A percentile compares a stretch with the other conserved stretches of the same genome.
Conservation (phyloP, 441 rosid genomes). For the Euphorbia celastroides region DNA sequence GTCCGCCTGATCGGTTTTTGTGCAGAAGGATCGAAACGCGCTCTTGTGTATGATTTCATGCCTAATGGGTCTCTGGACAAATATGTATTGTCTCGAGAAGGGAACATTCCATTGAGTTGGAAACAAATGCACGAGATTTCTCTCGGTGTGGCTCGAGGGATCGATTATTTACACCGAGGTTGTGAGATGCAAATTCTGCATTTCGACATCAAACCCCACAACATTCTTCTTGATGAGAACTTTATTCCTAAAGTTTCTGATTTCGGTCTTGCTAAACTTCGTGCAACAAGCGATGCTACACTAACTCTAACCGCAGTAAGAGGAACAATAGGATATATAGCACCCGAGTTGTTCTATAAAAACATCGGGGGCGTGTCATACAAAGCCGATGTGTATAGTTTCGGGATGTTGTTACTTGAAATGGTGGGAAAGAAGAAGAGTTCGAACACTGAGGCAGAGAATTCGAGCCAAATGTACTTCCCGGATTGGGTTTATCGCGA, state of each 20-base stretch:
- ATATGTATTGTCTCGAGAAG: conserved; percentile 9
- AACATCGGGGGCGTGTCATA: conserved; percentile 19
- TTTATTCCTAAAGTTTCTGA: conserved; percentile 17
- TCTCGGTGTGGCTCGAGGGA: conserved; percentile 19
- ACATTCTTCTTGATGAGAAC: conserved; percentile 18
- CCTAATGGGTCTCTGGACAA: conserved; percentile 24
- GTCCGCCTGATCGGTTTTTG: conserved; percentile 20
- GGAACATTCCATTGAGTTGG: conserved; percentile 3
- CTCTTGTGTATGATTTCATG: conserved; percentile 22
- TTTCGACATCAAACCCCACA: too few species aligned
- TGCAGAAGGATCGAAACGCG: conserved; percentile 21
- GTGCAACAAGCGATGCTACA: not conserved
- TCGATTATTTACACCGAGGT: conserved; percentile 20
- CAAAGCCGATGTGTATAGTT: conserved; percentile 24
- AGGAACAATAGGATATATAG: conserved; percentile 21
- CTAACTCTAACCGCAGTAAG: conserved; percentile 11
- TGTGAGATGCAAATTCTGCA: conserved; percentile 26
- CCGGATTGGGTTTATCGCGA: conserved; percentile 9
- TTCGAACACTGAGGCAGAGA: not conserved
- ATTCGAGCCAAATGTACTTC: conserved; percentile 14
- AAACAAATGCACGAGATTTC: conserved; percentile 15
- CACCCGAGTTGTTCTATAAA: conserved; percentile 21
- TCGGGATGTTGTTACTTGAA: conserved; percentile 16
- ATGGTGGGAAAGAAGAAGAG: conserved; percentile 9
- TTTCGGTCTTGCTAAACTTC: conserved; percentile 21